Evolutionary conservation across 495 filamentous ascomycete species (phyloP), one percentile per base, ranked within the genome.

Genomic region (Lophiostoma macrostomum): DNA sequence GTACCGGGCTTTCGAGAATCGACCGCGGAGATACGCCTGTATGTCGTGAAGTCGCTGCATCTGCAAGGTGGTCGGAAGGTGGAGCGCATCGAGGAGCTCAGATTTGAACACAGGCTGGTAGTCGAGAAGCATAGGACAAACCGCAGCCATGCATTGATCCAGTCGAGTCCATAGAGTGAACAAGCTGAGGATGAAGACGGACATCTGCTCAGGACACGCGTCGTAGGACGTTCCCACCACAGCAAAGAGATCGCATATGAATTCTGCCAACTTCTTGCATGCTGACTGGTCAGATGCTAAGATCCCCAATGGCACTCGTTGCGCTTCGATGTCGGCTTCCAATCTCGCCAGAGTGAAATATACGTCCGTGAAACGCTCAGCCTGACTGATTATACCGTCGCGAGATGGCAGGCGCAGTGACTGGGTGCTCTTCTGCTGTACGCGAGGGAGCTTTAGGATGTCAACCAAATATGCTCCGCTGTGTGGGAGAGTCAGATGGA

Each of bases 21-120:
- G 67, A 1, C 32, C 24, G 0, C 58, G 31, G 25, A 84, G 53
- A 47, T 83, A 73, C 0, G 18, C 34, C 35, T 82, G 77, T 13
- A 84, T 70, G 0, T 44, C 24, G 13, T 70, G 68, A 1, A 82
- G 67, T 0, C 75, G 74, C 3, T 56, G 31, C 73, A 84, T 72
- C 13, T 73, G 69, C n/a, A 45, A 41, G 4, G 63, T 51, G 0
- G 44, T 50, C 10, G 73, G 57, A 0, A 80, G 53, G 6, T 75
- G 75, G 7, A 84, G 61, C 4, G 73, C 67, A 54, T 80, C 70
- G 13, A 84, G 63, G 3, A 76, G 53, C 18, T 74, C 65, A 0
- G 75, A 71, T 0, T 42, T 39, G 45, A 77, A 75, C 1, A 61
- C 57, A 0, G 72, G 75, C 11, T 58, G 60, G 38, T 73, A 67